A percentile compares a stretch with the other conserved stretches of the same genome.
phyloP scores from a whole-genome alignment of 176 grass and related monocot genomes.

The Hordeum marinum region DNA sequence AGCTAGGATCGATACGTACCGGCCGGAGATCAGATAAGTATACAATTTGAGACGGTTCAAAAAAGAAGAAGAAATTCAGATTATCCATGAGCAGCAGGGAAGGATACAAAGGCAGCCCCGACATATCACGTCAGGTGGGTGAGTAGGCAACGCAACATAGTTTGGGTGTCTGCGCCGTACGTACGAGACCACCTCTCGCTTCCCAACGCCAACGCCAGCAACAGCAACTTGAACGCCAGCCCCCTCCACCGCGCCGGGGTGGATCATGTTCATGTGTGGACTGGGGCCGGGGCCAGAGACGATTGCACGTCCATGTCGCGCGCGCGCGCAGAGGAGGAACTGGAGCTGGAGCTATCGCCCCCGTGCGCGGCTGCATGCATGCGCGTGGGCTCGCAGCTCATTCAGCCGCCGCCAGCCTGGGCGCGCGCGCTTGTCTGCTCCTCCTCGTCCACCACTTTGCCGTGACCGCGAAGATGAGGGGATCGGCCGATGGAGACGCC shows the following conservation, averaged over 20 bases:
- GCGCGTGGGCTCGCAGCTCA: neutral
- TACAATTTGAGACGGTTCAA: no score
- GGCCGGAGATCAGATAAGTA: no score
- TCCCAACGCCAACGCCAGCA: neutral
- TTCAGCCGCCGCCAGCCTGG: neutral
- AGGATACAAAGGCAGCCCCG: neutral
- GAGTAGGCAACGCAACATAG: neutral
- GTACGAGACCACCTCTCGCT: neutral
- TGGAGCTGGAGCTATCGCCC: neutral
- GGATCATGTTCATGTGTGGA: neutral
- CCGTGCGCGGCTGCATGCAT: neutral
- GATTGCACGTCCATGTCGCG: neutral
- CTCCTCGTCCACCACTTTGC: no score
- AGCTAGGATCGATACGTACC: neutral
- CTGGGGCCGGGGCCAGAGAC: neutral
- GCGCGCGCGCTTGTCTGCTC: neutral
- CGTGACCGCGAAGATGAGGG: neutral
- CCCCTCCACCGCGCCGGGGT: neutral
- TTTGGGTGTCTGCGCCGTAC: neutral
- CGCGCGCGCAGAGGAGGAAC: neutral
- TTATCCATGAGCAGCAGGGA: neutral
- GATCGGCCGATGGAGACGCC: neutral
- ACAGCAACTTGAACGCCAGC: neutral
- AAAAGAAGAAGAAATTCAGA: neutral
- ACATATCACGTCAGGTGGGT: slow-evolving; percentile 2